Percentiles rank a stretch among this genome's conserved stretches.
These are phyloP conservation scores for Trichaptum fuscoviolaceum DNA, from an alignment of 768 basidiomycete species.

Conservation along the genomic window DNA sequence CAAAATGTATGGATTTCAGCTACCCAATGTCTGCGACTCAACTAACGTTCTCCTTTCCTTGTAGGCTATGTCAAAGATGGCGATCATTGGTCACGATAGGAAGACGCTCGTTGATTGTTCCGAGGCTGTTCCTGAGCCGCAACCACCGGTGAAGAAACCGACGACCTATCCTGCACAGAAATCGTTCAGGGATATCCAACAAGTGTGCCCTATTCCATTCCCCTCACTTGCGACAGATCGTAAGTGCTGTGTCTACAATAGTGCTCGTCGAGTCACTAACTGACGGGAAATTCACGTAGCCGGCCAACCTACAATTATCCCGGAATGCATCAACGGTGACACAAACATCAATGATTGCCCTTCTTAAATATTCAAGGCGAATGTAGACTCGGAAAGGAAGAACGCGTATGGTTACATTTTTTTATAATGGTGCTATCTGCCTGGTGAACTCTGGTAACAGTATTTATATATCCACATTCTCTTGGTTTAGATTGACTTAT, in stretches of 20 bases:
- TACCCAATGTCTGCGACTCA: background rate
- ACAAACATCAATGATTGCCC: no score
- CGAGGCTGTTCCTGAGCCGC: conserved; percentile 11
- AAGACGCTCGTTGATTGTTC: conserved; percentile 13
- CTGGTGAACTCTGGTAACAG: no score
- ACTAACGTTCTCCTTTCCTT: background rate
- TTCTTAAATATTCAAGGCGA: no score
- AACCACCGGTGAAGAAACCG: conserved; percentile 1
- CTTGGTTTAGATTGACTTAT: no score
- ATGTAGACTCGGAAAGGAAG: no score
- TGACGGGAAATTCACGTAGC: no score
- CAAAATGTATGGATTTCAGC: background rate
- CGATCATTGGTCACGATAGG: conserved; percentile 10
- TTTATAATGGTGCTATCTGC: no score
- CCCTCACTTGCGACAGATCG: conserved; percentile 7
- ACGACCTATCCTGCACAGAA: conserved; percentile 10
- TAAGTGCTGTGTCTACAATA: background rate
- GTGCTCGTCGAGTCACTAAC: no score
- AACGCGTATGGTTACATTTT: no score
- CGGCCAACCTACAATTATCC: no score
- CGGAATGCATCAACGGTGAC: no score
- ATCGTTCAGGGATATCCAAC: conserved; percentile 9
- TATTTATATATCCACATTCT: no score
- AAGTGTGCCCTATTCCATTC: conserved; percentile 8
- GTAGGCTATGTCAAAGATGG: conserved; percentile 14